Percentiles rank a stretch among this genome's conserved stretches.
These are phyloP conservation scores for Trypanosoma theileri DNA, from an alignment of 208 protist species.

Conservation along the genomic window DNA sequence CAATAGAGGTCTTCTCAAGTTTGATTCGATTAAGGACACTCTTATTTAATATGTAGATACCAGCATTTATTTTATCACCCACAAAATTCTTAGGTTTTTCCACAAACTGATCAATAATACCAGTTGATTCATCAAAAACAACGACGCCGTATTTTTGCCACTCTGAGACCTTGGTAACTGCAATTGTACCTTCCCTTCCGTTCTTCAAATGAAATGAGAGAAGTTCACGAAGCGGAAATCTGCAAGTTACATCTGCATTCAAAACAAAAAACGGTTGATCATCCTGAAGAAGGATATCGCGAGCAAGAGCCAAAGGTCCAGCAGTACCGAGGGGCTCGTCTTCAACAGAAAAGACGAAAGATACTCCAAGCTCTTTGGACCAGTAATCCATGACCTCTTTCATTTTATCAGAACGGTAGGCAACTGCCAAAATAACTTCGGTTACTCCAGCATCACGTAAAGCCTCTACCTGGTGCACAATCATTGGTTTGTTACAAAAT, in stretches of 20 bases:
- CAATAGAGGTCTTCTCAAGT: conserved; percentile 93
- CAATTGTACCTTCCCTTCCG: conserved; percentile 96
- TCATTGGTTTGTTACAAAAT: conserved; percentile 98
- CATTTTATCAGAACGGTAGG: conserved; percentile 96
- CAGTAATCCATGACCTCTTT: conserved; percentile 89
- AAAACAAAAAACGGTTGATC: conserved; percentile 97
- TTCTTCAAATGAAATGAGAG: conserved; percentile 94
- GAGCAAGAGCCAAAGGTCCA: conserved; percentile 95
- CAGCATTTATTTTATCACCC: conserved; percentile 97
- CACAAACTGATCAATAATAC: conserved; percentile 93
- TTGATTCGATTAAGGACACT: conserved; percentile 94
- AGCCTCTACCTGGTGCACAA: conserved; percentile 97
- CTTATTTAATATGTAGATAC: conserved; percentile 97
- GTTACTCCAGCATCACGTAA: conserved; percentile 91
- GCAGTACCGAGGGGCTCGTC: conserved; percentile 96
- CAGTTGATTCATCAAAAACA: conserved; percentile 85
- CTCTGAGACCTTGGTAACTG: conserved; percentile 95
- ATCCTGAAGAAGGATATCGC: conserved; percentile 83
- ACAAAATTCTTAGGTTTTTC: conserved; percentile 96
- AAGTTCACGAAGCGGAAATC: conserved; percentile 94
- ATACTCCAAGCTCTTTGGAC: conserved; percentile 86
- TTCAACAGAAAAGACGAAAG: conserved; percentile 96
- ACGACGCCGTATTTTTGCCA: conserved; percentile 98
- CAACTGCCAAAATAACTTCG: conserved; percentile 96
- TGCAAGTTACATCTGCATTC: conserved; percentile 97